Evolutionary conservation across 2,329 filamentous ascomycete genomes (phyloP), one percentile per base, ranked within the genome.

Genomic region (Apiospora aurea): DNA sequence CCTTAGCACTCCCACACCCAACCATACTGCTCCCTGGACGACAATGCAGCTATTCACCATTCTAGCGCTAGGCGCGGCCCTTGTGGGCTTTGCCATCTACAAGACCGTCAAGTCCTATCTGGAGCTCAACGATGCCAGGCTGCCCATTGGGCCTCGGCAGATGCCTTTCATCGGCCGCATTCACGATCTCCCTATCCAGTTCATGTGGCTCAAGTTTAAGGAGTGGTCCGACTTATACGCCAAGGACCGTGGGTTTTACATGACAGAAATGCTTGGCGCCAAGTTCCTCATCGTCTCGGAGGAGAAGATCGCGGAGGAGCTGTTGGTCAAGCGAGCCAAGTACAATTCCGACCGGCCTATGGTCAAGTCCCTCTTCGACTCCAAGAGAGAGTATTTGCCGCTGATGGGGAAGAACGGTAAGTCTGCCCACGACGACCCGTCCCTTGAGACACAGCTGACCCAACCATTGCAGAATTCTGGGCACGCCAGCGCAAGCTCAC

Each of bases 351-450:
- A 88, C 74, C 80, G 87, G 43, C 81, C 81, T 0, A 72, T 76
- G 80, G 86, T 88, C 68, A 82, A 82, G 72, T 88, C 86, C 0
- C 76, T 89, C 44, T 86, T 87, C 71, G 86, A 89, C 76, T 85
- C 86, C 0, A 89, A 89, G 79, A 87, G 85, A 74, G 86, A 88
- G 72, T 88, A 88, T 72, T 81, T 89, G 2, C 87, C 87, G 5
- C 76, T 89, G 57, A 88, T 89, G 87, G 87, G 87, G 67, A 86
- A 84, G 78, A 89, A 88, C 74, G 81, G 87, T 88, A 79, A 78
- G 86, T 78, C 24, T 34, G 41, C 69, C 38, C 71, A 67, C 16
- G 41, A 14, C 44, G 24, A 34, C 1, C 24, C 21, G 24, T 44
- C 57, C 18, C 34, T 38, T 38, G n/a, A 21, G 46, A 4, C 38